A percentile compares a stretch with the other conserved stretches of the same genome.
Conservation (phyloP, 2,329 filamentous ascomycete species). For the Scleromitrula shiraiana region DNA sequence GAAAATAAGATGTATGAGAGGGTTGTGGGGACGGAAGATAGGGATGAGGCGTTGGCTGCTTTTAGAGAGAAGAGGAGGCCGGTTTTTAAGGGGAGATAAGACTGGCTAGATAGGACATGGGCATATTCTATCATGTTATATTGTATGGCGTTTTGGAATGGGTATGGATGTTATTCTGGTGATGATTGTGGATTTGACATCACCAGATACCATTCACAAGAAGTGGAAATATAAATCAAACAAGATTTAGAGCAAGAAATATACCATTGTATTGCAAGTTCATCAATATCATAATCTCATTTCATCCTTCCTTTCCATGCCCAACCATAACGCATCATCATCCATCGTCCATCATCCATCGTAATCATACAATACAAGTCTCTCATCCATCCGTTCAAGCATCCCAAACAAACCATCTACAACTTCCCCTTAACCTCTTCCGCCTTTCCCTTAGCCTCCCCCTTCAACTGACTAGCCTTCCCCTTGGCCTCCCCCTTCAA, state of each 20-base stretch:
- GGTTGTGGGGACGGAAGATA: conserved; percentile 77
- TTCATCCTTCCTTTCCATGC: too few relatives aligned
- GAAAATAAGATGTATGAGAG: conserved; percentile 83
- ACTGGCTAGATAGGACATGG: background rate
- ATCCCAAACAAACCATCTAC: conserved; percentile 18
- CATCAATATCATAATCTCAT: too few relatives aligned
- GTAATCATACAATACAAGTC: background rate
- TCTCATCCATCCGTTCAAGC: background rate
- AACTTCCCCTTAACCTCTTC: conserved; percentile 34
- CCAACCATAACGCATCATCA: too few relatives aligned
- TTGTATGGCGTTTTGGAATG: too few relatives aligned
- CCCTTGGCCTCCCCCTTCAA: conserved; percentile 37
- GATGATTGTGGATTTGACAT: too few relatives aligned
- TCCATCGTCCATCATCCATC: background rate
- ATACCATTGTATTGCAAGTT: too few relatives aligned
- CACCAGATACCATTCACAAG: too few relatives aligned
- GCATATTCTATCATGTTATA: background rate
- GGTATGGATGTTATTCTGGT: background rate
- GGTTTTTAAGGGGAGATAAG: conserved; percentile 47
- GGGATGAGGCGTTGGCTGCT: conserved; percentile 78
- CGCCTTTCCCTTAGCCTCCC: conserved; percentile 31
- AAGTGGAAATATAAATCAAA: too few relatives aligned
- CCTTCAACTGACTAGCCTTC: conserved; percentile 35
- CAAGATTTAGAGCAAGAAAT: too few relatives aligned
- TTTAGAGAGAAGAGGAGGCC: conserved; percentile 73